Conservation (phyloP, 805 yeast genomes). For the Barnettozyma sp. region DNA sequence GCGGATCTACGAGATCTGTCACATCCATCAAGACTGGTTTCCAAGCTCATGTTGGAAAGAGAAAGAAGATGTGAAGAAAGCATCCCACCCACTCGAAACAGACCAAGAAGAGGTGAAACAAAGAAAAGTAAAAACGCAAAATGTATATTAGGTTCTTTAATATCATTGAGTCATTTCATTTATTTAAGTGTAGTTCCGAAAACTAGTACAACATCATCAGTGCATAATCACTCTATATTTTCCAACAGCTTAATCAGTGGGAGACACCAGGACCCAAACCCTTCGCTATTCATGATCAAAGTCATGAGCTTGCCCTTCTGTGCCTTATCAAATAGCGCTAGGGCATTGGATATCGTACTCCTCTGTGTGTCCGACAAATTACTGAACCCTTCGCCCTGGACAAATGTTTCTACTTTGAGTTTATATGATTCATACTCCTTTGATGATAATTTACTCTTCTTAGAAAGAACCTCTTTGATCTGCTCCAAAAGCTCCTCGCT, state of each 20-base stretch:
- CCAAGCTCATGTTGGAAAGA: conserved; percentile 95
- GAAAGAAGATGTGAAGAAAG: conserved; percentile 59
- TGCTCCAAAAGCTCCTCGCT: neutral
- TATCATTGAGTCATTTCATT: conserved; percentile 3
- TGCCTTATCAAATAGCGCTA: conserved; percentile 14
- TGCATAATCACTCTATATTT: no score
- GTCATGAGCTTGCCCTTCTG: conserved; percentile 35
- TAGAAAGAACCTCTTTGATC: conserved; percentile 1
- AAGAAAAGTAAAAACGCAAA: no score
- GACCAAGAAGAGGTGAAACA: no score
- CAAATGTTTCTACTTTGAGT: conserved; percentile 31
- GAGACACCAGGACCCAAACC: conserved; percentile 59
- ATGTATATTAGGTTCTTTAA: no score
- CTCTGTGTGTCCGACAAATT: conserved; percentile 21
- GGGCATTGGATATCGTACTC: conserved; percentile 19
- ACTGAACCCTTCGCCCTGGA: conserved; percentile 22
- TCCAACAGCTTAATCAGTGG: conserved; percentile 55
- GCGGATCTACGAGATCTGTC: conserved; percentile 97
- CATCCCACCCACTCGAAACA: neutral
- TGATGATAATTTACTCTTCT: conserved; percentile 27
- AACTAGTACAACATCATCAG: no score
- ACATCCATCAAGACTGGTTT: conserved; percentile 98
- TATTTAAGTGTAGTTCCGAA: neutral
- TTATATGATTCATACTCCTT: conserved; percentile 39
- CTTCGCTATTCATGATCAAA: conserved; percentile 52